A percentile compares a stretch with the other conserved stretches of the same genome.
These are phyloP conservation scores for Citrullus mucosospermus DNA, from an alignment of 306 rosid species.

Conservation along the genomic window DNA sequence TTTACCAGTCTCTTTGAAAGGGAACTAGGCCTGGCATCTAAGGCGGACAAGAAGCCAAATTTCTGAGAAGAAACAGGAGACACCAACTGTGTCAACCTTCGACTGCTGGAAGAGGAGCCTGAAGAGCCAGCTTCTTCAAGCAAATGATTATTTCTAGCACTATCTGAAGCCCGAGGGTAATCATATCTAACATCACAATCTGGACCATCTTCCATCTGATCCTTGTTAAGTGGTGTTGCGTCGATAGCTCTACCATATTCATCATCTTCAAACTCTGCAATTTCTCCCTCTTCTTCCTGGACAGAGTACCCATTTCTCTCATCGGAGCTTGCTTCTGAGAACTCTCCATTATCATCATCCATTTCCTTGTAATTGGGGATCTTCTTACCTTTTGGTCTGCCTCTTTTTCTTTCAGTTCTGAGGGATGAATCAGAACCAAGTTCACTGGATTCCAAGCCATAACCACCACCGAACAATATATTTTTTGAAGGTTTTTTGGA, in stretches of 20 bases:
- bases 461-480: conserved; percentile 37
- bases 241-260: conserved; percentile 58
- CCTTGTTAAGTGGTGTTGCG: conserved; percentile 42
- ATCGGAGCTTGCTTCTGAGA: conserved; percentile 78
- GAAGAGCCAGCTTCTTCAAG: conserved; percentile 67
- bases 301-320: conserved; percentile 72
- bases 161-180: conserved; percentile 44
- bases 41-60: conserved; percentile 83
- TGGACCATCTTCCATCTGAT: conserved; percentile 46
- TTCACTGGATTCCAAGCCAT: conserved; percentile 52
- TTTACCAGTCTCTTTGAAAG: conserved; percentile 59
- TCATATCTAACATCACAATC: conserved; percentile 45
- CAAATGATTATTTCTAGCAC: conserved; percentile 30
- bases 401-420: conserved; percentile 64
- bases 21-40: conserved; percentile 76
- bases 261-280: conserved; percentile 79
- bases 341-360: conserved; percentile 75
- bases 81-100: conserved; percentile 37
- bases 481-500: conserved; percentile 72
- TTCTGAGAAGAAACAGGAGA: conserved; percentile 77
- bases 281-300: conserved; percentile 81
- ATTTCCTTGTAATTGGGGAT: conserved; percentile 67
- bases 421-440: conserved; percentile 58
- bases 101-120: conserved; percentile 66
- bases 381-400: conserved; percentile 68